Conservation (phyloP, 148 eudicot species). For the Silene uniflora region DNA sequence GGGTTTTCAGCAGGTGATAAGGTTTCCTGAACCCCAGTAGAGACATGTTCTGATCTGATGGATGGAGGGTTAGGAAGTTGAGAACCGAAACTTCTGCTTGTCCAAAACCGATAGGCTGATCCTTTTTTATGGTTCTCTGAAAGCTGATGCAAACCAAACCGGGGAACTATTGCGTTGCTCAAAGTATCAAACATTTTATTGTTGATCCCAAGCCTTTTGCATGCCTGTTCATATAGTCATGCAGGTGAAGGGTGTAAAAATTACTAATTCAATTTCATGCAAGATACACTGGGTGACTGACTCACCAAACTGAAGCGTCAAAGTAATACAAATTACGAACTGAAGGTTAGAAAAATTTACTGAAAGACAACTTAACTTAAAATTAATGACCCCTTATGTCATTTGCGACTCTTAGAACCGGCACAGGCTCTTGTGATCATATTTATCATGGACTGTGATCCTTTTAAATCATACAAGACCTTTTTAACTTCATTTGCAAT, state of each 20-base stretch:
- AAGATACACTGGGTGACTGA: not conserved
- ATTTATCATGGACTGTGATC: too few species aligned
- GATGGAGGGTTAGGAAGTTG: conserved; percentile 34
- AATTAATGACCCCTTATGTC: too few species aligned
- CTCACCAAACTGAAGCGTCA: too few species aligned
- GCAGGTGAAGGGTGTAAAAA: not conserved
- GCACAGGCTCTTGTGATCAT: too few species aligned
- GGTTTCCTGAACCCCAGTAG: conserved; percentile 31
- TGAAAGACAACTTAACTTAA: too few species aligned
- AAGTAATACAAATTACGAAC: too few species aligned
- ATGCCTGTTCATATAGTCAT: conserved; percentile 42
- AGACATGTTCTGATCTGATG: conserved; percentile 29
- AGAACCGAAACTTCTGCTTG: conserved; percentile 49
- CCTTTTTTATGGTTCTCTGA: conserved; percentile 63
- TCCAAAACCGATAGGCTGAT: conserved; percentile 75
- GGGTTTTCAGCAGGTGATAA: conserved; percentile 25
- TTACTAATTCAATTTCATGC: not conserved
- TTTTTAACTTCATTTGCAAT: too few species aligned
- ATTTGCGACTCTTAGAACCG: too few species aligned
- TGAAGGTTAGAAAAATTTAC: too few species aligned
- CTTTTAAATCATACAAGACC: too few species aligned
- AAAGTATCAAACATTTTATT: conserved; percentile 59
- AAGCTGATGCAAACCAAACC: conserved; percentile 70
- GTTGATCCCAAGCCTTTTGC: conserved; percentile 80
- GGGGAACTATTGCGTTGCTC: conserved; percentile 46